A percentile compares a stretch with the other conserved stretches of the same genome.
Conservation (phyloP, 2,329 filamentous ascomycete genomes). For the Fusarium nygamai region DNA sequence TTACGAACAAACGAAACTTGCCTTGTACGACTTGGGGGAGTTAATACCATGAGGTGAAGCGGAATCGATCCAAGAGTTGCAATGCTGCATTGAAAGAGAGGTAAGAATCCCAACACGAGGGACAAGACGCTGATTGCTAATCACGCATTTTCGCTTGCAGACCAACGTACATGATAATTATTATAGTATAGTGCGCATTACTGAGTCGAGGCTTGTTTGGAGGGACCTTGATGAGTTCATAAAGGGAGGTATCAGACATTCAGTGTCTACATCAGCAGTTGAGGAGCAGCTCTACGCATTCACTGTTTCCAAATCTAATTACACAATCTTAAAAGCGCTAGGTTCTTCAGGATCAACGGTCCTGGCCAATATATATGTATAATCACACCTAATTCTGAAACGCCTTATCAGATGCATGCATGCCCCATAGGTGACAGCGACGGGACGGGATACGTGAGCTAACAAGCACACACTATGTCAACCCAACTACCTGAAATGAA, state of each 20-base stretch:
- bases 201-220: background rate
- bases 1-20: slow-evolving; percentile 28
- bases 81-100: background rate
- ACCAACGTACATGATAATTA: background rate
- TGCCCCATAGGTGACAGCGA: slow-evolving; percentile 20
- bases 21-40: slow-evolving; percentile 10
- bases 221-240: background rate
- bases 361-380: slow-evolving; percentile 23
- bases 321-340: slow-evolving; percentile 14
- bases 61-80: background rate
- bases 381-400: slow-evolving; percentile 41
- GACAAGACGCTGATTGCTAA: background rate
- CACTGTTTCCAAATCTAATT: background rate
- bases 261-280: background rate
- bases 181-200: background rate
- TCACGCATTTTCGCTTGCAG: background rate
- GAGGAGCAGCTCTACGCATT: background rate
- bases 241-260: background rate
- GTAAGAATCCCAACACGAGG: background rate
- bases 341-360: slow-evolving; percentile 23
- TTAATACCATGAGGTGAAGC: background rate
- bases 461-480: slow-evolving; percentile 18
- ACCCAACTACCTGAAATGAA: slow-evolving; percentile 2
- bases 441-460: slow-evolving; percentile 17
- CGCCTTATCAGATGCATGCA: slow-evolving; percentile 45